Evolutionary conservation across 495 filamentous ascomycete species (phyloP).

Genomic region (Daldinia childiae): DNA sequence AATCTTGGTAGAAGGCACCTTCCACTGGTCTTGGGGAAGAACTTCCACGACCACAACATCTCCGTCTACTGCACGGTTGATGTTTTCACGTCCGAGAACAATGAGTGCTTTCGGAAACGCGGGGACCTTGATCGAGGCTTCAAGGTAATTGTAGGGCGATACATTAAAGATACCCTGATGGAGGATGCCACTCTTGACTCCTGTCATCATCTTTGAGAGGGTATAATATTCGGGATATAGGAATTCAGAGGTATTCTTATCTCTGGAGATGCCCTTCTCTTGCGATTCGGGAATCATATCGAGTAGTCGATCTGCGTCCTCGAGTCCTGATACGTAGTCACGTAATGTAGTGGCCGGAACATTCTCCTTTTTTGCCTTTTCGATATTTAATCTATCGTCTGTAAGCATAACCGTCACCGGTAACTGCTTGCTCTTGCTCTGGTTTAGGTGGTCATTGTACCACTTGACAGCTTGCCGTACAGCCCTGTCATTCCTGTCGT

Average conservation of each 20-base stretch:
- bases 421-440: slow-evolving; percentile 65
- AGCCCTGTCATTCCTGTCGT: slow-evolving; percentile 94
- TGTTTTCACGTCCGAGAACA: slow-evolving; percentile 93
- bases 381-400: slow-evolving; percentile 87
- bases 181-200: slow-evolving; percentile 81
- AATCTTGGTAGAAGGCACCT: slow-evolving; percentile 90
- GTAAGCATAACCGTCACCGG: slow-evolving; percentile 92
- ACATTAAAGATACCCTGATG: slow-evolving; percentile 97
- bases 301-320: slow-evolving; percentile 83
- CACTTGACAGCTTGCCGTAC: slow-evolving; percentile 86
- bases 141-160: slow-evolving; percentile 96
- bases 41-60: slow-evolving; percentile 93
- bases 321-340: slow-evolving; percentile 83
- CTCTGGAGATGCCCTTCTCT: slow-evolving; percentile 70
- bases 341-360: slow-evolving; percentile 72
- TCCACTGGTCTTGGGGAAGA: slow-evolving; percentile 94
- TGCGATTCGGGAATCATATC: slow-evolving; percentile 90
- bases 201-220: slow-evolving; percentile 95
- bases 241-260: slow-evolving; percentile 68
- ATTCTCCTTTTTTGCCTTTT: slow-evolving; percentile 80
- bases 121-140: slow-evolving; percentile 87
- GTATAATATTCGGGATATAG: slow-evolving; percentile 85
- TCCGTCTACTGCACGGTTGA: slow-evolving; percentile 90
- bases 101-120: slow-evolving; percentile 89
- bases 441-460: slow-evolving; percentile 83